Conservation (phyloP, 1,139 yeast species). For the Pneumocystis carinii region DNA sequence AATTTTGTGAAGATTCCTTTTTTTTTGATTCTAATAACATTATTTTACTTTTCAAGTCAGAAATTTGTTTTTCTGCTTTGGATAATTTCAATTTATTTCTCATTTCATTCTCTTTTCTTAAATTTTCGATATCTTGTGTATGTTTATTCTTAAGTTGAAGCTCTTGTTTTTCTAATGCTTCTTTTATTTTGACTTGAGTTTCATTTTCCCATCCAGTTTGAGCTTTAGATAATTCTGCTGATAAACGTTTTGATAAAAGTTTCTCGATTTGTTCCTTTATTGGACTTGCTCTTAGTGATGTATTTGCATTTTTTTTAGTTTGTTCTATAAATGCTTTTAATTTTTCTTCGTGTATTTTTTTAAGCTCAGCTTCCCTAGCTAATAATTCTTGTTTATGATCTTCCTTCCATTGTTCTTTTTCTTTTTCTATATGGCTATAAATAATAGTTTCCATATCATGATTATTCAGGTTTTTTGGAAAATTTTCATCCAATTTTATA, state of each 20-base stretch:
- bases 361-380: constrained; percentile 11
- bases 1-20: not conserved
- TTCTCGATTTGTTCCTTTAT: not conserved
- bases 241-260: not conserved
- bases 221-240: not conserved
- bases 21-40: constrained; percentile 5
- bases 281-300: not conserved
- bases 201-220: not conserved
- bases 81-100: constrained; percentile 13
- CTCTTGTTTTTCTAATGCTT: constrained; percentile 20
- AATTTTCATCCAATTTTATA: constrained; percentile 15
- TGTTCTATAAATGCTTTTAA: not conserved
- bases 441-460: constrained; percentile 12
- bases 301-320: not conserved
- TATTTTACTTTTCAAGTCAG: constrained; percentile 18
- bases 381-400: constrained; percentile 6
- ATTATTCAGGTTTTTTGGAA: constrained; percentile 15
- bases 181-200: constrained; percentile 12
- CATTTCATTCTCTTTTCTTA: constrained; percentile 21
- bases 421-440: constrained; percentile 13
- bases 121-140: constrained; percentile 24
- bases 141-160: constrained; percentile 27
- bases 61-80: constrained; percentile 18
- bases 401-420: constrained; percentile 15
- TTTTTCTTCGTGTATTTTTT: constrained; percentile 3